Evolutionary conservation across 1,139 yeast species (phyloP).

Genomic region (Taphrina betulina): DNA sequence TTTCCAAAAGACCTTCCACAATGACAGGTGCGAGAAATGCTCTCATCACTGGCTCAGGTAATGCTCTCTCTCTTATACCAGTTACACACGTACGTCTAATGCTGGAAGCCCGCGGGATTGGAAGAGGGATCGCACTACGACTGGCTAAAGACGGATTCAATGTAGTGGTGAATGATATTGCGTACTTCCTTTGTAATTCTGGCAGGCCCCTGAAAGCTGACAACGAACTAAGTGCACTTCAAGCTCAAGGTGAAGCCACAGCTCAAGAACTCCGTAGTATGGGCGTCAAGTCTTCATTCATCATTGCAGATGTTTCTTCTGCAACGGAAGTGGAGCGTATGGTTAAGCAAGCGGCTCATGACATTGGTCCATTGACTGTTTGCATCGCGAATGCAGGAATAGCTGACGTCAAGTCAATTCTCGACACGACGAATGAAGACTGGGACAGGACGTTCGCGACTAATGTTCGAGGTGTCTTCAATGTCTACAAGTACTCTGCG

Average conservation of each 20-base stretch:
- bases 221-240: background rate
- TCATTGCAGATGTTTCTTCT: slow-evolving; percentile 1
- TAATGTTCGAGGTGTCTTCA: slow-evolving; percentile 44
- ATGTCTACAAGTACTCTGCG: slow-evolving; percentile 46
- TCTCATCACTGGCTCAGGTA: background rate
- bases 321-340: background rate
- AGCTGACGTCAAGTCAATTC: slow-evolving; percentile 39
- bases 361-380: background rate
- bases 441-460: slow-evolving; percentile 39
- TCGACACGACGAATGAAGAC: slow-evolving; percentile 41
- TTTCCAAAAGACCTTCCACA: no score
- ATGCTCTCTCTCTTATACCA: background rate
- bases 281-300: background rate
- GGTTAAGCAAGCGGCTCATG: background rate
- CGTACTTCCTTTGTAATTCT: background rate
- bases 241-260: background rate
- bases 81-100: background rate
- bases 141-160: slow-evolving; percentile 1
- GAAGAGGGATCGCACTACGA: background rate
- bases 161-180: background rate
- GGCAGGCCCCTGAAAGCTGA: background rate
- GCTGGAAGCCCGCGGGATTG: slow-evolving; percentile 5
- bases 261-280: background rate
- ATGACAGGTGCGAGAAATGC: background rate
- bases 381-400: slow-evolving; percentile 41